Evolutionary conservation across 139 green algal species (phyloP).

Genomic region (Volvox africanus): DNA sequence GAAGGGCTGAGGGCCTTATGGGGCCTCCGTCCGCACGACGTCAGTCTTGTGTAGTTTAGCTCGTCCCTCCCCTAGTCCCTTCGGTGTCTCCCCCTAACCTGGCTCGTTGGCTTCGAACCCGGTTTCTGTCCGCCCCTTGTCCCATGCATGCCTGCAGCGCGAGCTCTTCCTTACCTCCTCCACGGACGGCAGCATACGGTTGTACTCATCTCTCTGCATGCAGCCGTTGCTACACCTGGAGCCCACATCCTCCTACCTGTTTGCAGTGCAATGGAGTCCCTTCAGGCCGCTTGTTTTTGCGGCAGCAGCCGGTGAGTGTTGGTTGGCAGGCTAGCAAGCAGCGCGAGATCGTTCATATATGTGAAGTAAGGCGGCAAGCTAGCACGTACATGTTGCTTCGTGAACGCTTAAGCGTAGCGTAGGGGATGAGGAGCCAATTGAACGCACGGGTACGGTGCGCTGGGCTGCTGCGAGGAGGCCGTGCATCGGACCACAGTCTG

Average conservation of each 20-base stretch:
- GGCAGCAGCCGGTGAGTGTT: conserved; percentile 54
- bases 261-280: conserved; percentile 69
- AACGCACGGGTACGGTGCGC: no score
- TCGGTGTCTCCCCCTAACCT: not conserved
- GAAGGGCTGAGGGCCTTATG: no score
- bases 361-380: no score
- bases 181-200: conserved; percentile 67
- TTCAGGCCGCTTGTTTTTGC: conserved; percentile 74
- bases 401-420: no score
- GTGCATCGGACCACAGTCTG: no score
- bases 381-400: no score
- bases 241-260: conserved; percentile 57
- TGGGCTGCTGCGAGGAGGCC: no score
- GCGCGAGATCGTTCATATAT: no score
- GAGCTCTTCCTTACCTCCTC: conserved; percentile 65
- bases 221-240: conserved; percentile 67
- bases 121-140: not conserved
- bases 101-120: not conserved
- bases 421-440: no score
- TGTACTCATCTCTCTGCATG: conserved; percentile 65
- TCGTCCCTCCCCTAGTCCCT: not conserved
- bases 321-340: no score
- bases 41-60: no score
- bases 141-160: conserved; percentile 13
- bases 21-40: no score